phyloP scores from a whole-genome alignment of 192 early-diverging fungal genomes.

The Gigaspora rosea region DNA sequence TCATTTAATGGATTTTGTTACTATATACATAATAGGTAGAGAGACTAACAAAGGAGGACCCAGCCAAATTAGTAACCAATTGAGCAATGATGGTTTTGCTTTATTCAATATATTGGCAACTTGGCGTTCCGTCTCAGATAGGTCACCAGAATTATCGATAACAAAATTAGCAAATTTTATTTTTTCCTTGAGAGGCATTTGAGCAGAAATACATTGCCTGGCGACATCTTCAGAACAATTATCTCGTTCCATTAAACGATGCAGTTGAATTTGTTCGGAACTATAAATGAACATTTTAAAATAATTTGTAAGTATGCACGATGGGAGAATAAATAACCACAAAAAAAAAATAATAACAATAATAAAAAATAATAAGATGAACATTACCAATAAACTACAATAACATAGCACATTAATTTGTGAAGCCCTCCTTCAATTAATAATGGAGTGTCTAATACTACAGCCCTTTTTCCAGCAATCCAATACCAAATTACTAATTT shows the following conservation, averaged over 20 bases:
- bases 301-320: background rate
- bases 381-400: slow-evolving; percentile 82
- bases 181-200: slow-evolving; percentile 84
- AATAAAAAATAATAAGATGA: too few relatives aligned
- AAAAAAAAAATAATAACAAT: background rate
- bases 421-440: slow-evolving; percentile 85
- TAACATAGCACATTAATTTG: slow-evolving; percentile 64
- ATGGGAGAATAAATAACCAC: background rate
- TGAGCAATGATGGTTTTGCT: background rate
- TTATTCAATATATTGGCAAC: background rate
- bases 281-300: slow-evolving; percentile 41
- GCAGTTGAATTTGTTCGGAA: slow-evolving; percentile 68
- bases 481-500: slow-evolving; percentile 67
- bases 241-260: slow-evolving; percentile 75
- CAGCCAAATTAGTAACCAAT: slow-evolving; percentile 20
- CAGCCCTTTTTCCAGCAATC: slow-evolving; percentile 64
- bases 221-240: slow-evolving; percentile 65
- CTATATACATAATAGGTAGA: background rate
- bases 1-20: too few relatives aligned
- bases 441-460: slow-evolving; percentile 91
- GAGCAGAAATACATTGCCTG: slow-evolving; percentile 70
- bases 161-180: slow-evolving; percentile 75
- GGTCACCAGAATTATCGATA: slow-evolving; percentile 78
- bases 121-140: slow-evolving; percentile 32
- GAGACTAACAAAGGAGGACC: background rate